Evolutionary conservation across 192 early-diverging fungal species (phyloP).

Genomic region (Nowakowskiella sp.): DNA sequence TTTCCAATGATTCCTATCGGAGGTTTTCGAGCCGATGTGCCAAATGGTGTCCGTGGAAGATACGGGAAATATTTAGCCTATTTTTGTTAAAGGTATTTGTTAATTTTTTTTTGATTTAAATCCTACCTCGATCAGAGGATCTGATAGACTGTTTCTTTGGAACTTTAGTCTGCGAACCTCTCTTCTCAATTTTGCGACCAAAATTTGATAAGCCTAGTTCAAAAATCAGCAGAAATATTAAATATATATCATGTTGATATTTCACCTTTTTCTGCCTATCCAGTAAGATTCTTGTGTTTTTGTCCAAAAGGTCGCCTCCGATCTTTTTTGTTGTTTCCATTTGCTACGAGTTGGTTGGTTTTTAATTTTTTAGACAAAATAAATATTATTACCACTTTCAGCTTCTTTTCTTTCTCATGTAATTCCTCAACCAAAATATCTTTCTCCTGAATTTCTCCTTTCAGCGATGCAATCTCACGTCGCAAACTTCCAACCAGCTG

Average conservation of each 20-base stretch:
- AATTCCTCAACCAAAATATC: not conserved
- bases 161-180: slow-evolving; percentile 36
- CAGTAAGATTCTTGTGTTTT: slow-evolving; percentile 27
- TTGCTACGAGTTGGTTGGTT: not conserved
- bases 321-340: not conserved
- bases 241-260: slow-evolving; percentile 4
- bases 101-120: not conserved
- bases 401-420: not conserved
- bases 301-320: slow-evolving; percentile 19
- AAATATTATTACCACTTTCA: slow-evolving; percentile 1
- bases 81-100: slow-evolving; percentile 7
- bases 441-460: not conserved
- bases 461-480: not conserved
- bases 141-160: slow-evolving; percentile 37
- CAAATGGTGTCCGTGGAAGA: slow-evolving; percentile 26
- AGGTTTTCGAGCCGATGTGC: slow-evolving; percentile 22
- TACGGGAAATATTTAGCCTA: slow-evolving; percentile 38
- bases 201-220: slow-evolving; percentile 36
- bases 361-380: not conserved
- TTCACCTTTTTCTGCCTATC: slow-evolving; percentile 40
- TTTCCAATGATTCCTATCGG: slow-evolving; percentile 32
- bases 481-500: not conserved
- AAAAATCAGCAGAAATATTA: slow-evolving; percentile 3
- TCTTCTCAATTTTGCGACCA: slow-evolving; percentile 34
- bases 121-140: slow-evolving; percentile 37